Percentiles rank a stretch among this genome's conserved stretches.
Conservation (phyloP, 495 filamentous ascomycete species). For the Neurospora tetraspora region DNA sequence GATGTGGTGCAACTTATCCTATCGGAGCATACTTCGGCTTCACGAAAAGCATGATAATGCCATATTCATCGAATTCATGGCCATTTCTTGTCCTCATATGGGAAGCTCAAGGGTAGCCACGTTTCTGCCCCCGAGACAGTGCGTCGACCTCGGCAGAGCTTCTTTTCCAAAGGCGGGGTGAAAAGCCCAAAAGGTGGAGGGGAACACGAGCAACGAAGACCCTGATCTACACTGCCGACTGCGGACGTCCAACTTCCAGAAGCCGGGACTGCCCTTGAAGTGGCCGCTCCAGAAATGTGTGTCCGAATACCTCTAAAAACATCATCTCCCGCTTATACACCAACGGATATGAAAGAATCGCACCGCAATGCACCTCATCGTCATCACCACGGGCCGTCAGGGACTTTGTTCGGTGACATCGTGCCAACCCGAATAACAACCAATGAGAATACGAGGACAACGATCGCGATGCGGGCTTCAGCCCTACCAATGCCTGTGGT, state of each 20-base stretch:
- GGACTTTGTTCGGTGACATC: background rate
- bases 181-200: background rate
- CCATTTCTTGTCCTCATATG: background rate
- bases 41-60: background rate
- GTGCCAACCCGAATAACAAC: background rate
- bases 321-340: background rate
- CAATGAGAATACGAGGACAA: background rate
- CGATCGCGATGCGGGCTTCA: background rate
- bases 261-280: background rate
- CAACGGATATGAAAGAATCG: background rate
- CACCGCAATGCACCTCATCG: background rate
- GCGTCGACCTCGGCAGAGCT: background rate
- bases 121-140: background rate
- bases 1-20: background rate
- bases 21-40: background rate
- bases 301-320: background rate
- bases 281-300: background rate
- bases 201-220: background rate
- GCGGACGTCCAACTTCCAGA: background rate
- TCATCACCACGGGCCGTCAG: background rate
- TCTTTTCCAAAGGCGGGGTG: background rate
- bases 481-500: background rate
- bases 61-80: background rate
- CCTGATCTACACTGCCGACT: background rate
- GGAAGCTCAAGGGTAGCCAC: background rate